Base-by-base conservation (phyloP, 73 alveolate species). In the Paramecium primaurelia region DNA sequence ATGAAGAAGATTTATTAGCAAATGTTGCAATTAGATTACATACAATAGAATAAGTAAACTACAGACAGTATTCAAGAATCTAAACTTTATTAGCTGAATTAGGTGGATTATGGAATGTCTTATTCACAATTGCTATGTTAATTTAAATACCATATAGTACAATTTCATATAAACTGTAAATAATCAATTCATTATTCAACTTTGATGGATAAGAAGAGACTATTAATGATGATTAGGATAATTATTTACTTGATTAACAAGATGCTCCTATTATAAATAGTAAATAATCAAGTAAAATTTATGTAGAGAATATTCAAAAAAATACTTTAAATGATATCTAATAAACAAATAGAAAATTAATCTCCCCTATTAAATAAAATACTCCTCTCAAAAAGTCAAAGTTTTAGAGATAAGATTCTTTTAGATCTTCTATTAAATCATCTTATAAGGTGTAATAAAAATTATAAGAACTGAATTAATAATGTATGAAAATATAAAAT, bases 101-200 rank as follows among this genome's bases (percentile, higher is more conserved):
- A 80, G 91, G 91, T 25, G 91, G 91, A 26, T 25, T 80, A 45
- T 80, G 91, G 91, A 26, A 80, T 32, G 91, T 80, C 30, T 36
- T 80, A 10, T 80, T 80, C 45, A 80, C 91, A n/a, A 26, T 80
- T n/a, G 73, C 73, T 10, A 32, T 80, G 58, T 2, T 80, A 14
- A 22, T 80, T 10, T 80, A 80, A 22, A 22, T 26, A 14, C 91
- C 91, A 2, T 22, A 45, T 47, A 80, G 91, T 47, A 47, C 47
- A n/a, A 25, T 80, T 11, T 80, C 91, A 10, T 80, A 80, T n/a
- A 44, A 80, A 80, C 30, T 80, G 10, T 25, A 34, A 47, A 44
- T 80, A 7, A 36, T 80, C 6, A 80, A 80, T 12, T 80, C 91
- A 9, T 42, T 80, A 47, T 80, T 80, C 38, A 80, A 80, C 16